Percentiles rank a stretch among this genome's conserved stretches.
Conservation (phyloP, 2,329 filamentous ascomycete species). For the Calonectria pseudoreteaudii region DNA sequence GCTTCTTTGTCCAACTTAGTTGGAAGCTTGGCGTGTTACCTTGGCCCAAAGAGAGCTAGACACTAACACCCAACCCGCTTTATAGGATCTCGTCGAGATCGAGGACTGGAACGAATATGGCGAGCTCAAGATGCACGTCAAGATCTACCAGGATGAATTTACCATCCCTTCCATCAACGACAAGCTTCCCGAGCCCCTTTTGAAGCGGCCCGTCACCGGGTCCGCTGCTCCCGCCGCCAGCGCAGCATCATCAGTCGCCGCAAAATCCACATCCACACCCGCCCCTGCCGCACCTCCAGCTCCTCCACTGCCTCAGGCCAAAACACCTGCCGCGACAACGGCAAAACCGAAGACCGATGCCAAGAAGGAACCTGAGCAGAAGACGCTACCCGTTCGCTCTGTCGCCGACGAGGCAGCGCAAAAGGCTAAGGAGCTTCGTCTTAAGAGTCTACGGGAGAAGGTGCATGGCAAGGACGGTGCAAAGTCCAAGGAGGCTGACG, state of each 20-base stretch:
- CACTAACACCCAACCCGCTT: neutral
- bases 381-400: constrained; percentile 60
- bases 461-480: constrained; percentile 60
- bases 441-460: constrained; percentile 66
- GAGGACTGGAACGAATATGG: constrained; percentile 99
- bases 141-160: constrained; percentile 72
- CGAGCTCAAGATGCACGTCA: constrained; percentile 89
- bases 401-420: constrained; percentile 74
- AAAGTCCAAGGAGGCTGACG: constrained; percentile 21
- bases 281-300: constrained; percentile 39
- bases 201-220: constrained; percentile 36
- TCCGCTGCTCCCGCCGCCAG: constrained; percentile 38
- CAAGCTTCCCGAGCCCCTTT: constrained; percentile 55
- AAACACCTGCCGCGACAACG: constrained; percentile 29
- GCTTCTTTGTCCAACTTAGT: neutral
- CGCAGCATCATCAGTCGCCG: constrained; percentile 37
- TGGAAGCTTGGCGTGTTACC: neutral
- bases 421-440: constrained; percentile 71
- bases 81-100: constrained; percentile 88
- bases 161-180: constrained; percentile 68
- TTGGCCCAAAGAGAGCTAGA: neutral
- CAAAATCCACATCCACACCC: constrained; percentile 31
- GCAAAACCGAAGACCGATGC: constrained; percentile 30
- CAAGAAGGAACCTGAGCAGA: constrained; percentile 42
- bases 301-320: constrained; percentile 40